These are phyloP conservation scores for Podospora comata DNA, from an alignment of 495 filamentous ascomycete species.

Conservation along the genomic window DNA sequence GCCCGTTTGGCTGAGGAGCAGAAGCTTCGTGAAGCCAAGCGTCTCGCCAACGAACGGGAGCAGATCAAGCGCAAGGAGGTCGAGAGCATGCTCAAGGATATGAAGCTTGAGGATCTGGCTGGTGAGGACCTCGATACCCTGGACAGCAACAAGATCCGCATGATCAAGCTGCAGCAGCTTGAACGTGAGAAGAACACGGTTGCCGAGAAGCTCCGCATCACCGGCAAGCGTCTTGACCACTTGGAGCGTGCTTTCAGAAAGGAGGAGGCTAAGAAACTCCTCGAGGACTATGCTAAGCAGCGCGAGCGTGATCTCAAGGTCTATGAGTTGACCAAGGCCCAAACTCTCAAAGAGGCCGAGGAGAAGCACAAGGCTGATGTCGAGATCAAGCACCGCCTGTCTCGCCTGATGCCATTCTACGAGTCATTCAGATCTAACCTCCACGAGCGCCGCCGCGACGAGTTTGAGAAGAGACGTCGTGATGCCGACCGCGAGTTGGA, in stretches of 20 bases:
- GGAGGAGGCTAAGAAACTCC: conserved; percentile 89
- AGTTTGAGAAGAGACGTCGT: conserved; percentile 90
- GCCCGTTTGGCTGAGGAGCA: conserved; percentile 86
- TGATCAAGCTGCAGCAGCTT: conserved; percentile 89
- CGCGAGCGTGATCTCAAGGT: conserved; percentile 73
- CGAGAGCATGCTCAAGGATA: conserved; percentile 91
- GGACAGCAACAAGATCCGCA: conserved; percentile 82
- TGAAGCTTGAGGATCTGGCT: conserved; percentile 83
- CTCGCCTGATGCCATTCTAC: conserved; percentile 74
- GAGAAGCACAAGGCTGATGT: conserved; percentile 83
- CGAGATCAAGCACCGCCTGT: conserved; percentile 85
- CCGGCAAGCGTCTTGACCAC: conserved; percentile 95
- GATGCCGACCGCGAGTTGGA: conserved; percentile 86
- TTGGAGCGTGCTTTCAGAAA: conserved; percentile 93
- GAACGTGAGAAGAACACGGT: conserved; percentile 97
- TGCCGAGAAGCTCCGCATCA: conserved; percentile 81
- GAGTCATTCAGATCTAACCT: conserved; percentile 76
- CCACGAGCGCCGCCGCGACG: conserved; percentile 80
- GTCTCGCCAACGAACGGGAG: conserved; percentile 84
- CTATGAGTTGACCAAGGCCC: conserved; percentile 72
- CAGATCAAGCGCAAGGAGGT: conserved; percentile 90
- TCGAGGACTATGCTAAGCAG: conserved; percentile 81
- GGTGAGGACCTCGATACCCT: conserved; percentile 73
- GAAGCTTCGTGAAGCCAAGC: conserved; percentile 81
- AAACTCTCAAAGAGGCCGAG: conserved; percentile 76